phyloP scores from a whole-genome alignment of 768 basidiomycete species.

The Asterophora lycoperdoides region DNA sequence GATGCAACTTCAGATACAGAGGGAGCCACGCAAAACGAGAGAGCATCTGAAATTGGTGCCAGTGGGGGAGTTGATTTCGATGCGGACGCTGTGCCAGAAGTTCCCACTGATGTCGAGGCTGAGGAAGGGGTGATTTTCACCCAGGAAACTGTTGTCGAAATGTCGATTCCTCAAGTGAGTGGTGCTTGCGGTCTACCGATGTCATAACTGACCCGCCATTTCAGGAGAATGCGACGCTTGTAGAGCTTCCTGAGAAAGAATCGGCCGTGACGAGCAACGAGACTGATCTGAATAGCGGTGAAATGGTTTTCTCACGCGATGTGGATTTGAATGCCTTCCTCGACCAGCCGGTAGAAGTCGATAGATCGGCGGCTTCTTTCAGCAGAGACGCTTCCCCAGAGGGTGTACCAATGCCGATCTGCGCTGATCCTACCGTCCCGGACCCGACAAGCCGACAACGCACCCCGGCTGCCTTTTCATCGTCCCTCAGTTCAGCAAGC shows the following conservation, averaged over 20 bases:
- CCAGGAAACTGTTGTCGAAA: not conserved
- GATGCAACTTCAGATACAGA: not conserved
- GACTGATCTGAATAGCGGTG: too few relatives aligned
- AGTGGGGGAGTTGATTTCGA: slow-evolving; percentile 12
- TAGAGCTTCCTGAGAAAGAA: not conserved
- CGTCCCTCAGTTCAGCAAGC: slow-evolving; percentile 19
- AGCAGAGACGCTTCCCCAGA: not conserved
- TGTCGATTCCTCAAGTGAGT: slow-evolving; percentile 4
- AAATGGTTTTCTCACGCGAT: not conserved
- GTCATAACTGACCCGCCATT: not conserved
- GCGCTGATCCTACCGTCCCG: slow-evolving; percentile 35
- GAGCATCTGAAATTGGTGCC: slow-evolving; percentile 9
- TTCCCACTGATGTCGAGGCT: too few relatives aligned
- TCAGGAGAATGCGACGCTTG: not conserved
- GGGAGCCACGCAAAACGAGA: not conserved
- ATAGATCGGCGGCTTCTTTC: not conserved
- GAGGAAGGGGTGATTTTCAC: not conserved
- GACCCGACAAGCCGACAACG: slow-evolving; percentile 28
- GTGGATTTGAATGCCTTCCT: not conserved
- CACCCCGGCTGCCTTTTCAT: slow-evolving; percentile 10
- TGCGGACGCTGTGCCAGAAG: not conserved
- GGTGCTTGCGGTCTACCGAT: not conserved
- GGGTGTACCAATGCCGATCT: slow-evolving; percentile 35
- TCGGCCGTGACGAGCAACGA: not conserved
- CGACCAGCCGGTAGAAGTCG: not conserved